Evolutionary conservation across 2,329 filamentous ascomycete species (phyloP).

Genomic region (Setomelanomma holmii): DNA sequence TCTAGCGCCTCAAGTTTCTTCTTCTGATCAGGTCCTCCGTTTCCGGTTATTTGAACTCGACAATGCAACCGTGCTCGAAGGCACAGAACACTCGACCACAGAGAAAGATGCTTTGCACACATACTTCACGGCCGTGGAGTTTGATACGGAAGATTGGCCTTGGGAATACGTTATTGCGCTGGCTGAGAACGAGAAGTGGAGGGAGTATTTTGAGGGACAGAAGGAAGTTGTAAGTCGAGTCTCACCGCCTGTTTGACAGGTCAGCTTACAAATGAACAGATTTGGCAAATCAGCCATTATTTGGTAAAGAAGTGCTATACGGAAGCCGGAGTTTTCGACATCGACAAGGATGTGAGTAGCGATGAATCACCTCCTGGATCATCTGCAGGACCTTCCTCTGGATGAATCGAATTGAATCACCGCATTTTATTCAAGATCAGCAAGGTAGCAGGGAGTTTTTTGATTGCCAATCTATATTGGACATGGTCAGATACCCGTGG

Average conservation of each 20-base stretch:
- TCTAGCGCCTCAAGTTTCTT: constrained; percentile 14
- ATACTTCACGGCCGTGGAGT: constrained; percentile 19
- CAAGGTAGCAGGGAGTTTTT: too few relatives aligned
- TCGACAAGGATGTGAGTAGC: too few relatives aligned
- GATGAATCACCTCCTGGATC: too few relatives aligned
- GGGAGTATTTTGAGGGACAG: constrained; percentile 19
- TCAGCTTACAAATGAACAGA: constrained; percentile 14
- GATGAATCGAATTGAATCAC: too few relatives aligned
- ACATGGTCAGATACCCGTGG: too few relatives aligned
- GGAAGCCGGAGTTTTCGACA: too few relatives aligned
- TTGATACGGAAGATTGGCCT: constrained; percentile 24
- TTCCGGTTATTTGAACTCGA: constrained; percentile 23
- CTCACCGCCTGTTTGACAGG: too few relatives aligned
- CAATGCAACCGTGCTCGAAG: constrained; percentile 10
- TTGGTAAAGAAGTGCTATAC: constrained; percentile 7
- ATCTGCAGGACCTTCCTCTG: too few relatives aligned
- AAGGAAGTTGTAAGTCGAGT: constrained; percentile 14
- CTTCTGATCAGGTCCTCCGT: constrained; percentile 18
- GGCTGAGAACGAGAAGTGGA: constrained; percentile 16
- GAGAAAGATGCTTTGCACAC: constrained; percentile 13
- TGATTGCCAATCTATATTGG: too few relatives aligned
- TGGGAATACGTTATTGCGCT: constrained; percentile 26
- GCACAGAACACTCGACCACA: constrained; percentile 2
- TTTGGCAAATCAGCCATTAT: constrained; percentile 23
- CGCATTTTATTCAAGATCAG: too few relatives aligned